Base-by-base conservation (phyloP, 352 stramenopile species). In the Phytopythium kandeliae region DNA sequence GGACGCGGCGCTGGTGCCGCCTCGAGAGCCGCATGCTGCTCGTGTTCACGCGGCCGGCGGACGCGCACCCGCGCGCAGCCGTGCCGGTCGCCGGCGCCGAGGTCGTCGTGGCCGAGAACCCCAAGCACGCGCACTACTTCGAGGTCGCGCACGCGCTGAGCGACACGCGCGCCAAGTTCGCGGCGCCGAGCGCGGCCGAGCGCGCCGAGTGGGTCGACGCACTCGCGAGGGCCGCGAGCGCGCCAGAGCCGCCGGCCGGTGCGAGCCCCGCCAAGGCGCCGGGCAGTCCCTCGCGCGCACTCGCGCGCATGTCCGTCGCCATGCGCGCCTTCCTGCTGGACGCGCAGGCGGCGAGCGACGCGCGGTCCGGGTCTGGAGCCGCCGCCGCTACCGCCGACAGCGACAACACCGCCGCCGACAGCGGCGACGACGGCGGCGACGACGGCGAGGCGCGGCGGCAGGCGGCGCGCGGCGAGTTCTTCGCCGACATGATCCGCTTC, bases 311-410 rank as follows among this genome's bases (percentile, higher is more conserved):
- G 81, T 90, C 81, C 5, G 64, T 75, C 33, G 74, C 64, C 3
- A 92, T 92, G 81, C 65, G 81, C 26, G 79, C 70, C 17, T 89
- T 92, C 55, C 79, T 92, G 26, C 67, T 92, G 28, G 55, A 87
- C 13, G 71, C 79, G 0, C 37, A 16, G 22, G n/a, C 3, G 5
- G 38, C 21, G 21, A 46, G 22, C n/a, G n/a, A n/a, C n/a, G n/a
- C n/a, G n/a, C n/a, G n/a, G n/a, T n/a, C n/a, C n/a, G n/a, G n/a
- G n/a, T n/a, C n/a, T n/a, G n/a, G n/a, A n/a, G n/a, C n/a, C n/a
- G n/a, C n/a, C n/a, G n/a, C n/a, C n/a, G n/a, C n/a, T n/a, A n/a
- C n/a, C n/a, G n/a, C n/a, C n/a, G n/a, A n/a, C n/a, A n/a, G n/a
- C n/a, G n/a, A n/a, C n/a, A n/a, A n/a, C n/a, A n/a, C n/a, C n/a